phyloP scores from a whole-genome alignment of 140 eudicot species.

The Bidens hawaiensis region DNA sequence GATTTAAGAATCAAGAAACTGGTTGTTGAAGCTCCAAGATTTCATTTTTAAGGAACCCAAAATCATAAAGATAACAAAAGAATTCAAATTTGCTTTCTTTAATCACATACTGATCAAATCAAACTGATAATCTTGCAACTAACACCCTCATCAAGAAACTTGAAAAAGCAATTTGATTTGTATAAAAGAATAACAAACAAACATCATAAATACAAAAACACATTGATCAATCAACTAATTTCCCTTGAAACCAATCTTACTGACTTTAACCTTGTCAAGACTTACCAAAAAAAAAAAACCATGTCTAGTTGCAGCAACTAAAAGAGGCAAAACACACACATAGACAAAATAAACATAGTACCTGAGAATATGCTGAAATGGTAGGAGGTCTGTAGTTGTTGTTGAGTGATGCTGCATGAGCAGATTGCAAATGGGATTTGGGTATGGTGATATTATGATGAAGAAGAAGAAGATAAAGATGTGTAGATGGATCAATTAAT shows the following conservation, averaged over 20 bases:
- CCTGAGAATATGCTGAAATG: conserved; percentile 31
- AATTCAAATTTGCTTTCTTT: background rate
- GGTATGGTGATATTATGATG: conserved; percentile 28
- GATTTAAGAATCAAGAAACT: conserved; percentile 17
- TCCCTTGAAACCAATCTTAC: background rate
- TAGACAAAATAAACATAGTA: conserved; percentile 10
- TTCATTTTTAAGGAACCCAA: conserved; percentile 10
- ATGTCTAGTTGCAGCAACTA: conserved; percentile 15
- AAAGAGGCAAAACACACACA: background rate
- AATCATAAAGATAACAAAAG: conserved; percentile 3
- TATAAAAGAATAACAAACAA: conserved; percentile 9
- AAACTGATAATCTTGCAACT: too few relatives aligned
- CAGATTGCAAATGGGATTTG: conserved; percentile 20
- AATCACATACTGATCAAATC: background rate
- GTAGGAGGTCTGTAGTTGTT: background rate
- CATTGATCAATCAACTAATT: conserved; percentile 23
- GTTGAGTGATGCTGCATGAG: conserved; percentile 19
- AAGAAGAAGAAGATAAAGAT: conserved; percentile 29
- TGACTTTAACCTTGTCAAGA: conserved; percentile 6
- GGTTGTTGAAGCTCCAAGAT: conserved; percentile 13
- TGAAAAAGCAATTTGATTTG: conserved; percentile 17
- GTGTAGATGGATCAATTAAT: conserved; percentile 32
- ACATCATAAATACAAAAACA: conserved; percentile 28
- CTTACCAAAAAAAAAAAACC: conserved; percentile 18
- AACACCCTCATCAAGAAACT: background rate